Percentiles rank a stretch among this genome's conserved stretches.
Evolutionary conservation across 2,329 filamentous ascomycete species (phyloP).

Genomic region (Beauveria asiatica): DNA sequence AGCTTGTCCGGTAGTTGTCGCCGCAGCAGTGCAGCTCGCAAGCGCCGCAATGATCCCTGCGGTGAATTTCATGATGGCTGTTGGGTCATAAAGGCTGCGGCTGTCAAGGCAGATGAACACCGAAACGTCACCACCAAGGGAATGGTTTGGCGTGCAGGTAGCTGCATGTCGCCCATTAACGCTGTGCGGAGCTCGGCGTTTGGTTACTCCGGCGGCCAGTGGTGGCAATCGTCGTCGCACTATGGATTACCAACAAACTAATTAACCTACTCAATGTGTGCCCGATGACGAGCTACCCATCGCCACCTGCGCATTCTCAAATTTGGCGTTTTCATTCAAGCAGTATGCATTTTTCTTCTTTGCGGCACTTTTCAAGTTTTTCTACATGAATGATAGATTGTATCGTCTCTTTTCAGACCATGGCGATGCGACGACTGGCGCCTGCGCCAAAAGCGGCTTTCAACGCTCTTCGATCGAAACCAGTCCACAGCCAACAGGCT

Average conservation of each 20-base stretch:
- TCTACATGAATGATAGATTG: not conserved
- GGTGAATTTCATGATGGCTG: conserved; percentile 34
- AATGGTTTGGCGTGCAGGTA: not conserved
- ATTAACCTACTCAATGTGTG: not conserved
- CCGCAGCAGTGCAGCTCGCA: conserved; percentile 30
- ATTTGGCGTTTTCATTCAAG: not conserved
- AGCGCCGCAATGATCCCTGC: conserved; percentile 31
- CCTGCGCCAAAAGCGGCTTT: not conserved
- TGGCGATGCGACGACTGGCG: conserved; percentile 7
- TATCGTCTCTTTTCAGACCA: not conserved
- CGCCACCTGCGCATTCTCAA: not conserved
- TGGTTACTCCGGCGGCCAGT: conserved; percentile 10
- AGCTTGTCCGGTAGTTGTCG: conserved; percentile 38
- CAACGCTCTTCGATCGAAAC: conserved; percentile 16
- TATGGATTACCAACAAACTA: not conserved
- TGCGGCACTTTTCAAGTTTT: not conserved
- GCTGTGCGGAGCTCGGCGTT: conserved; percentile 9
- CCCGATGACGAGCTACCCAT: not conserved
- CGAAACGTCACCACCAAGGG: conserved; percentile 21
- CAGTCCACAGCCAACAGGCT: conserved; percentile 16
- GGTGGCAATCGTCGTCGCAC: not conserved
- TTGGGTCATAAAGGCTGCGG: conserved; percentile 24
- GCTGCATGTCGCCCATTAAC: conserved; percentile 1
- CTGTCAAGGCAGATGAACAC: conserved; percentile 13
- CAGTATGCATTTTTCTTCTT: conserved; percentile 5